Conservation (phyloP, 257 asterid genomes). For the Paulownia fortunei region DNA sequence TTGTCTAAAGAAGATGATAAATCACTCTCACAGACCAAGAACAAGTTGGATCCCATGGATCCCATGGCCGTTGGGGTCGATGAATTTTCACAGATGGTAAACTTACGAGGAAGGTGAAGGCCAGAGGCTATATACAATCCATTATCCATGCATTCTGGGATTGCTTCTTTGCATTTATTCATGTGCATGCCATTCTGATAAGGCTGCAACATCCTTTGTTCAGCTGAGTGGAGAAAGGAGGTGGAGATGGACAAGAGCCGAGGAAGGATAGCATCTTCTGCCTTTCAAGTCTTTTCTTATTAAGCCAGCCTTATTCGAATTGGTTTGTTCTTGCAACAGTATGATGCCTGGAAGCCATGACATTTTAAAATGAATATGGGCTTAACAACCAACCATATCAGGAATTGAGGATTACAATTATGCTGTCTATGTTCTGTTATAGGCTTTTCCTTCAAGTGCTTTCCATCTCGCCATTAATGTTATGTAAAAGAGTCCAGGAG, state of each 20-base stretch:
- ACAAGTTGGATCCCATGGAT: conserved; percentile 25
- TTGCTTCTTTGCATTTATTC: neutral
- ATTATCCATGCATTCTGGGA: too few relatives aligned
- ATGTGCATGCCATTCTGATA: neutral
- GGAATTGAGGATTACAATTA: too few relatives aligned
- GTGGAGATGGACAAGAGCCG: neutral
- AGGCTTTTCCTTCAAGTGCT: neutral
- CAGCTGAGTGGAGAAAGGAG: neutral
- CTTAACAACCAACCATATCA: too few relatives aligned
- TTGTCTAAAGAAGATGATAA: conserved; percentile 30
- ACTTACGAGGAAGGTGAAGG: conserved; percentile 54
- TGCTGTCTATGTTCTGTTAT: too few relatives aligned
- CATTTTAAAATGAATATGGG: neutral
- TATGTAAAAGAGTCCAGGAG: neutral
- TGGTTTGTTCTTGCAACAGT: too few relatives aligned
- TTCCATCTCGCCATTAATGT: neutral
- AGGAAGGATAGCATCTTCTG: neutral
- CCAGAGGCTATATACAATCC: neutral
- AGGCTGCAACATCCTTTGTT: neutral
- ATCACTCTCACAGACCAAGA: conserved; percentile 8
- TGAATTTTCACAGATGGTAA: conserved; percentile 52
- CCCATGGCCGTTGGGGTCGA: conserved; percentile 44
- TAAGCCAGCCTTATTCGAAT: too few relatives aligned
- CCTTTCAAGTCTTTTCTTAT: conserved; percentile 38
- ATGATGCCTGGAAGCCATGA: conserved; percentile 31